Evolutionary conservation across 2,329 filamentous ascomycete genomes (phyloP).

Genomic region (Laburnicola sp.): DNA sequence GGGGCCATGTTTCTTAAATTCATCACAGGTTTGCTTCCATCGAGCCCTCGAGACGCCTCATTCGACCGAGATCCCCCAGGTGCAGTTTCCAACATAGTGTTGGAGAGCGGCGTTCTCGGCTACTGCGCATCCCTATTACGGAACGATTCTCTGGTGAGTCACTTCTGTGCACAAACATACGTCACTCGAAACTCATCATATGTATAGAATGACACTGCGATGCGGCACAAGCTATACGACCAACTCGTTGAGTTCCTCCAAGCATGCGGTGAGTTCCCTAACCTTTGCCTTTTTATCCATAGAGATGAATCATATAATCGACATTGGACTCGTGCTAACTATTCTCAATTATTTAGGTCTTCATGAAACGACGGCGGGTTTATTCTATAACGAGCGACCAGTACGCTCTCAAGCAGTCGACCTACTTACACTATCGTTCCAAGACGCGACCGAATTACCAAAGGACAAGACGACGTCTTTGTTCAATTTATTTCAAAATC

Average conservation of each 20-base stretch:
- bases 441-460: neutral
- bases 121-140: slow-evolving; percentile 46
- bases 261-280: no score
- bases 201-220: slow-evolving; percentile 40
- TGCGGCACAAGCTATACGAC: slow-evolving; percentile 43
- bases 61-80: slow-evolving; percentile 39
- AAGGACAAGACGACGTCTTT: slow-evolving; percentile 27
- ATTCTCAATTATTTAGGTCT: slow-evolving; percentile 35
- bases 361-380: slow-evolving; percentile 34
- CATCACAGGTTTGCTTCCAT: slow-evolving; percentile 32
- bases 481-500: slow-evolving; percentile 28
- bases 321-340: no score
- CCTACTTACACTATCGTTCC: slow-evolving; percentile 43
- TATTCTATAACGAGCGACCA: slow-evolving; percentile 39
- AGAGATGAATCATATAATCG: no score
- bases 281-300: no score
- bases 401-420: slow-evolving; percentile 42
- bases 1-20: slow-evolving; percentile 16
- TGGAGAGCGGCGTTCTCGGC: slow-evolving; percentile 43
- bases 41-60: slow-evolving; percentile 15
- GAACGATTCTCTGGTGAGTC: slow-evolving; percentile 39
- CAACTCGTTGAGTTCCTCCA: slow-evolving; percentile 44
- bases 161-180: no score
- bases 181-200: no score
- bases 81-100: slow-evolving; percentile 39